Evolutionary conservation across 139 green algal genomes (phyloP).

Genomic region (Coelastrella sp.): DNA sequence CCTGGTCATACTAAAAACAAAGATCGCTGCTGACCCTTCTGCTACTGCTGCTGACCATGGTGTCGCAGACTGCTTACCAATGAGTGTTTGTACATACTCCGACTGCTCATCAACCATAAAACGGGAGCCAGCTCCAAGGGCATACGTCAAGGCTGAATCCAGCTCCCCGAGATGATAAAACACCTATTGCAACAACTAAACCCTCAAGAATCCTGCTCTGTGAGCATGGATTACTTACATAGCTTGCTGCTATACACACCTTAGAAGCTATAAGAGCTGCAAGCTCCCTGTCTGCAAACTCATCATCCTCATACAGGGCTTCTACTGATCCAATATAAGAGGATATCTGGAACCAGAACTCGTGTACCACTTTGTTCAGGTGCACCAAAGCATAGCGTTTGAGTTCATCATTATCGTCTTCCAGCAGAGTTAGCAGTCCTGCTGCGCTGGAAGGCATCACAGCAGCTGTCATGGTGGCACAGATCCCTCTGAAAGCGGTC

Average conservation of each 20-base stretch:
- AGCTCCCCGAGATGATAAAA: slow-evolving; percentile 99
- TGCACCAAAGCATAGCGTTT: slow-evolving; percentile 82
- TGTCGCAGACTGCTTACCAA: slow-evolving; percentile 90
- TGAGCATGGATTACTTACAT: background rate
- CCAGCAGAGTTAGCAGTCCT: slow-evolving; percentile 89
- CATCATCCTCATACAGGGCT: slow-evolving; percentile 95
- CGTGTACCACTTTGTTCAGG: slow-evolving; percentile 79
- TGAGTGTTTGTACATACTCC: slow-evolving; percentile 96
- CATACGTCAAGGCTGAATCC: slow-evolving; percentile 95
- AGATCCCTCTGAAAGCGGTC: background rate
- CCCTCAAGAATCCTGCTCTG: background rate
- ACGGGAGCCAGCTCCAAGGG: slow-evolving; percentile 89
- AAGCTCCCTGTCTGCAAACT: slow-evolving; percentile 91
- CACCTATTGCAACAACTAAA: slow-evolving; percentile 75
- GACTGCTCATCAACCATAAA: slow-evolving; percentile 93
- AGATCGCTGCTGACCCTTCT: too few relatives aligned
- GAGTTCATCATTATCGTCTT: slow-evolving; percentile 86
- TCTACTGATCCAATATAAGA: slow-evolving; percentile 89
- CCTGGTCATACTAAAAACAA: too few relatives aligned
- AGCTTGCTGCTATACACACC: slow-evolving; percentile 62
- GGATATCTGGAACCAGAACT: slow-evolving; percentile 94
- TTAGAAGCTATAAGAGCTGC: slow-evolving; percentile 97
- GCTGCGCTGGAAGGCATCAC: slow-evolving; percentile 66
- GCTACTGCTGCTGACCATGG: too few relatives aligned
- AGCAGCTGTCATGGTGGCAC: slow-evolving; percentile 31